Base-by-base conservation (phyloP, 495 filamentous ascomycete genomes). In the Hypomontagnella monticulosa region DNA sequence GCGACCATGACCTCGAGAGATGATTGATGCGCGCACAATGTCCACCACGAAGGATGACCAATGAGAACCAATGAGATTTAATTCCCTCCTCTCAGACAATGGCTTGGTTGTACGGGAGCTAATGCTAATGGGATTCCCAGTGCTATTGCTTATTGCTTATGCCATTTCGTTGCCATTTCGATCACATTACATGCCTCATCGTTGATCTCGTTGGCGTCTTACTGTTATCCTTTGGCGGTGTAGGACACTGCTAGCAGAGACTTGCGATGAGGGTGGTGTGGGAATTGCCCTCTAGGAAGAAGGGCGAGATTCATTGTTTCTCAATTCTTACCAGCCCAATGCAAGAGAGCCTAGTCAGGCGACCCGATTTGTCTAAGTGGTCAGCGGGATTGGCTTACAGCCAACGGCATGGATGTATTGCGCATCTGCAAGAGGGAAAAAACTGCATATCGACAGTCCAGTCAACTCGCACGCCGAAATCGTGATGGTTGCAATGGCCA, bases 381-480 rank as follows among this genome's bases (percentile, higher is more conserved):
- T 57, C 62, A 67, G 71, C 66, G 71, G 71, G 71, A 71, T 73
- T 71, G 71, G 71, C 69, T 73, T 67, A 64, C 65, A 55, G 48
- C 56, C 55, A 67, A 61, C 57, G 57, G 61, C 57, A 61, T 70
- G 64, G 69, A 61, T 69, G 66, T 62, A 66, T 56, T 71, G 63
- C 52, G 50, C 69, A 73, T 67, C 66, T 73, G 69, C 71, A 73
- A 69, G 66, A 60, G 57, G 58, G 65, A 69, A 52, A 63, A 57
- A 64, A 68, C 64, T 71, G 71, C 71, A 73, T 69, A 50, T 67
- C 43, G 62, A 40, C 64, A 68, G 71, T 69, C 69, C 71, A 72
- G 59, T 73, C 64, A 73, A 64, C 69, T 61, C 49, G 23, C 60
- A 37, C 19, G 70, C 67, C 69, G 59, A 59, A 64, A 60, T 60